A percentile compares a stretch with the other conserved stretches of the same genome.
Evolutionary conservation across 306 rosid genomes (phyloP).

Genomic region (Fagus crenata): DNA sequence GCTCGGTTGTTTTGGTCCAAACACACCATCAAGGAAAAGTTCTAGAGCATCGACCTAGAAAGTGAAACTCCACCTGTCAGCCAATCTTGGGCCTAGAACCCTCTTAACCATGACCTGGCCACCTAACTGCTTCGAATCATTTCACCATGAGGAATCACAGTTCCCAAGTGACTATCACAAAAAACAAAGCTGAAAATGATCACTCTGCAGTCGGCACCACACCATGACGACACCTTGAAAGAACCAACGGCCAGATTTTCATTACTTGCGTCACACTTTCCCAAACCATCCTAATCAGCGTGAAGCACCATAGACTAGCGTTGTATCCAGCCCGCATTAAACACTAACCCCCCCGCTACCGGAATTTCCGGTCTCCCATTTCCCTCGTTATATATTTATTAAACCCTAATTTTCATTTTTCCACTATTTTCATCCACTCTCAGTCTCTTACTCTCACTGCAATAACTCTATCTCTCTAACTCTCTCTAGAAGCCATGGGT

Average conservation of each 20-base stretch:
- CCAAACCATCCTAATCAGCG: neutral
- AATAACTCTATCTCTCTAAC: neutral
- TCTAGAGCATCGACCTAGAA: neutral
- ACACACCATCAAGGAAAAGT: neutral
- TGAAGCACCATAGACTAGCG: neutral
- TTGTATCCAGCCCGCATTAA: neutral
- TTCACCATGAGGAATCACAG: neutral
- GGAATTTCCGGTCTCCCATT: conserved; percentile 29
- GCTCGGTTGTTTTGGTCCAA: neutral
- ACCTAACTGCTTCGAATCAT: neutral
- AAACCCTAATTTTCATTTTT: neutral
- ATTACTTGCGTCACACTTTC: no score
- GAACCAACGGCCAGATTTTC: conserved; percentile 2
- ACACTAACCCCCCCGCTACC: neutral
- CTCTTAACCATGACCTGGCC: neutral
- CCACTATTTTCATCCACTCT: neutral
- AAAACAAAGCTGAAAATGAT: neutral
- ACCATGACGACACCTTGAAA: no score
- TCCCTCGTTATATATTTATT: neutral
- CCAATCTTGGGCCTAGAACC: no score
- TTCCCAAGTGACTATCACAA: neutral
- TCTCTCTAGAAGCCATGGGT: conserved; percentile 33
- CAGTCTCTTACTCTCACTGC: neutral
- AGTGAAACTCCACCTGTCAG: neutral
- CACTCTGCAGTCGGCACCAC: neutral